Percentiles rank a stretch among this genome's conserved stretches.
These are phyloP conservation scores for Stevia rebaudiana DNA, from an alignment of 140 eudicot species.

Conservation along the genomic window DNA sequence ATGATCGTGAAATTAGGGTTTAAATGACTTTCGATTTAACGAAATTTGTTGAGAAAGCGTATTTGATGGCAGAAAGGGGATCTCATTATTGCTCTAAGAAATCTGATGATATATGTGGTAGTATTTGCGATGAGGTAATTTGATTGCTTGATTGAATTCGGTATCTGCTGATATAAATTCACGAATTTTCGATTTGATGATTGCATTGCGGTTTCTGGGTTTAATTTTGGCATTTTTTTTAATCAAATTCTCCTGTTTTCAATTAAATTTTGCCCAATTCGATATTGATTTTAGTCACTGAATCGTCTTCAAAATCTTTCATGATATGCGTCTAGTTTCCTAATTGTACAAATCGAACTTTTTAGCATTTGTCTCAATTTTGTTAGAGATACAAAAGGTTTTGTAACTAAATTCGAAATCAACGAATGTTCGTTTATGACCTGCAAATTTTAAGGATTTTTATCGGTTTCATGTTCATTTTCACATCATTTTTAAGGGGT, in stretches of 20 bases:
- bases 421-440: not conserved
- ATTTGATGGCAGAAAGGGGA: slow-evolving; percentile 74
- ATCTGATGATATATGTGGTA: slow-evolving; percentile 65
- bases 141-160: not conserved
- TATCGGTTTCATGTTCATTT: not conserved
- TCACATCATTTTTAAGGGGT: not conserved
- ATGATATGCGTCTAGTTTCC: not conserved
- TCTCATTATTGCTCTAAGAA: slow-evolving; percentile 80
- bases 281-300: no score
- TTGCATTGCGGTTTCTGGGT: slow-evolving; percentile 8
- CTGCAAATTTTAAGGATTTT: not conserved
- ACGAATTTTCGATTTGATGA: not conserved
- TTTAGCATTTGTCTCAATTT: not conserved
- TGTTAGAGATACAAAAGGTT: no score
- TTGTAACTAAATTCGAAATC: no score
- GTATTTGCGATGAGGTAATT: slow-evolving; percentile 51
- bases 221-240: not conserved
- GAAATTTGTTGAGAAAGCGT: slow-evolving; percentile 48
- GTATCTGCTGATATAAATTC: not conserved
- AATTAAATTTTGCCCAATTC: not conserved
- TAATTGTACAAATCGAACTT: not conserved
- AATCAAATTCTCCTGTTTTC: not conserved
- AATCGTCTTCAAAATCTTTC: no score
- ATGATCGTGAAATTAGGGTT: slow-evolving; percentile 15
- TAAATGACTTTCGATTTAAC: slow-evolving; percentile 25